Evolutionary conservation across 169 alveolate species (phyloP), one percentile per base, ranked within the genome.

Genomic region (Hepatocystis sp.): DNA sequence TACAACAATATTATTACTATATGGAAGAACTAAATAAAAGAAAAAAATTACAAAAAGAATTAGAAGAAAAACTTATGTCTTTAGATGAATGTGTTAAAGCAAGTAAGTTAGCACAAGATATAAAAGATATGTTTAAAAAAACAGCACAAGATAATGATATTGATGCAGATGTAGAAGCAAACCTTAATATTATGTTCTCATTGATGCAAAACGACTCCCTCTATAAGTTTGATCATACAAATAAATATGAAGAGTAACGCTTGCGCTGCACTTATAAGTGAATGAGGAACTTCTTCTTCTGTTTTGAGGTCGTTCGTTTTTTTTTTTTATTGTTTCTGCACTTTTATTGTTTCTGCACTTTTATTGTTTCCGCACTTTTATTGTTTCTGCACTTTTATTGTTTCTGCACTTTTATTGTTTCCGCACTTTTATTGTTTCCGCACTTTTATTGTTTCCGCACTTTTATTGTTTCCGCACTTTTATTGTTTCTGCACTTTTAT

Each of bases 21-120:
- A 71, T 58, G 39, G 86, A 71, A 60, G 86, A 71, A 71, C 46
- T 71, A 71, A 32, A 25, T 27, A 71, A 71, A 39, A 58, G 86
- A 40, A 71, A 58, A 71, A 71, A 56, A 28, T 49, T 71, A n/a
- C 78, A 71, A 36, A 56, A 32, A 58, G 86, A 71, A 17, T 71
- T 71, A 36, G 8, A 58, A 39, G 23, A 15, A 10, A 71, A 71
- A 36, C 55, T 71, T 56, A 64, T 44, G 44, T 44, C 55, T 28
- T 39, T 71, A 27, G 66, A 71, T 44, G 68, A 71, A 15, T 71
- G 86, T 58, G 46, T 71, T 56, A 76, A 71, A 32, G 86, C 61
- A 71, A 71, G 58, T 13, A 63, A 71, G 27, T 42, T 47, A 30
- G 55, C 86, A 4, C 86, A 60, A 21, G 10, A 28, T 21, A 11